Evolutionary conservation across 495 filamentous ascomycete genomes (phyloP).

Genomic region (Daldinia concentrica): DNA sequence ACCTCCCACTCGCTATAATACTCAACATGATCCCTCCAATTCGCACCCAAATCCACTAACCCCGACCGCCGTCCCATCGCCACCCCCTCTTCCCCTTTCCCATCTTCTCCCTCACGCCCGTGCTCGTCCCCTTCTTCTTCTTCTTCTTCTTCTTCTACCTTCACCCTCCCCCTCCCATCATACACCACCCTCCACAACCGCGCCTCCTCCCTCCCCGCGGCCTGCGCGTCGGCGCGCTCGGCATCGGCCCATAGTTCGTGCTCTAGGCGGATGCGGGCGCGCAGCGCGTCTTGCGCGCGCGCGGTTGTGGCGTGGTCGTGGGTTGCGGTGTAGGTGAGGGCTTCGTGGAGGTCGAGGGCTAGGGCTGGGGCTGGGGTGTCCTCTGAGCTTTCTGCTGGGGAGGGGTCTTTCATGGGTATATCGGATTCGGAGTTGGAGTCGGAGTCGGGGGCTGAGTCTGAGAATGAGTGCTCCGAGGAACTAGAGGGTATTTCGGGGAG

Average conservation of each 20-base stretch:
- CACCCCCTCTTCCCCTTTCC: background rate
- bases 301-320: conserved; percentile 24
- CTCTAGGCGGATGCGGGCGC: conserved; percentile 45
- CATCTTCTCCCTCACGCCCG: background rate
- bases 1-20: conserved; percentile 39
- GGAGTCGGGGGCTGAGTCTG: background rate
- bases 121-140: background rate
- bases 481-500: background rate
- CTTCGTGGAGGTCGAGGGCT: conserved; percentile 41
- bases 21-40: conserved; percentile 26
- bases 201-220: conserved; percentile 64
- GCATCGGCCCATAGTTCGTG: conserved; percentile 60
- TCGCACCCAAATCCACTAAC: background rate
- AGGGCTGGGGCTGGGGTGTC: too few relatives aligned
- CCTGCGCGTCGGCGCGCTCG: conserved; percentile 62
- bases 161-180: background rate
- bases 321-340: conserved; percentile 40
- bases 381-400: background rate
- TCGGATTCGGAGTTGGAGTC: background rate
- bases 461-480: background rate
- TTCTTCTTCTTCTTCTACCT: background rate
- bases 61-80: background rate
- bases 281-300: conserved; percentile 30
- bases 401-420: conserved; percentile 2
- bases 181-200: conserved; percentile 63